Conservation (phyloP, 441 rosid species). For the Populus hybrid region DNA sequence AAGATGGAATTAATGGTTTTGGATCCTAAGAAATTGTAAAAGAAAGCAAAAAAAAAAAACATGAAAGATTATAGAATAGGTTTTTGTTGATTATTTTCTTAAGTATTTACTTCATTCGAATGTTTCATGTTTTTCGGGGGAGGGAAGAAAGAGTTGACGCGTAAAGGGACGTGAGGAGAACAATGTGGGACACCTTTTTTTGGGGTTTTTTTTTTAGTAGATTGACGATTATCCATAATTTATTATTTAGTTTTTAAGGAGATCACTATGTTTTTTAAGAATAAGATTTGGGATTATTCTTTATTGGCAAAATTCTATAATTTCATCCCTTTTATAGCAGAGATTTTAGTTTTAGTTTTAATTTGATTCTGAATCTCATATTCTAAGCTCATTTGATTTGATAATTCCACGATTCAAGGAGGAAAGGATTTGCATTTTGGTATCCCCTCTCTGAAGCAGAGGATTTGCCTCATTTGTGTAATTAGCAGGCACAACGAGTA, state of each 20-base stretch:
- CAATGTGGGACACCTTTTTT: conserved; percentile 26
- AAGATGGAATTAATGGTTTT: neutral
- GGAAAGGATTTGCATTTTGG: neutral
- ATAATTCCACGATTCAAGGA: neutral
- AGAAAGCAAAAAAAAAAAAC: neutral
- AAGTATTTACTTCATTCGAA: conserved; percentile 7
- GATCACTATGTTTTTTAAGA: neutral
- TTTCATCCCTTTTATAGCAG: neutral
- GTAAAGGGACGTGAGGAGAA: conserved; percentile 28
- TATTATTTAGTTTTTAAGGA: neutral
- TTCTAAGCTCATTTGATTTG: neutral
- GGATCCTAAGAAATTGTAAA: neutral
- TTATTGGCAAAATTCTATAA: neutral
- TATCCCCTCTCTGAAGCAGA: neutral
- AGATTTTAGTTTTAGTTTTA: neutral
- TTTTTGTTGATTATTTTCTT: neutral
- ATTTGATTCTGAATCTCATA: neutral
- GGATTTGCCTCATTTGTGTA: neutral
- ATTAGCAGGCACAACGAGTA: neutral
- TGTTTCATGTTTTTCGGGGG: conserved; percentile 24
- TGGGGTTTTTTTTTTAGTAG: neutral
- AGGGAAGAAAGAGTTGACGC: conserved; percentile 20
- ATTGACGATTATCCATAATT: neutral
- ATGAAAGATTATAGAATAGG: neutral
- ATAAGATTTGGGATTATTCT: neutral